phyloP scores from a whole-genome alignment of 768 basidiomycete species.

The Steccherinum ochraceum region DNA sequence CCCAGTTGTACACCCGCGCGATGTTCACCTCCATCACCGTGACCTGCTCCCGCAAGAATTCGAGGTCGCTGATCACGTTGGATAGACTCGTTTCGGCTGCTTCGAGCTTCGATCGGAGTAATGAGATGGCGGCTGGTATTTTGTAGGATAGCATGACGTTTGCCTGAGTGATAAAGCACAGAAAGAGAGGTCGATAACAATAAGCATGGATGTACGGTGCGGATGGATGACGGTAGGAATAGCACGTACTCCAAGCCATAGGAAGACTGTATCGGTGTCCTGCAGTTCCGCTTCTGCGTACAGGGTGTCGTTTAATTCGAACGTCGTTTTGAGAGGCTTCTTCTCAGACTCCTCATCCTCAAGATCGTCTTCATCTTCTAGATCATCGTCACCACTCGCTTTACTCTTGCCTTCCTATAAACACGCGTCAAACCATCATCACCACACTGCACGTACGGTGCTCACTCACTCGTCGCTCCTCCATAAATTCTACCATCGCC shows the following conservation, averaged over 20 bases:
- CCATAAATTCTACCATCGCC: constrained; percentile 79
- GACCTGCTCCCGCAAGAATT: constrained; percentile 89
- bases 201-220: background rate
- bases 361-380: constrained; percentile 42
- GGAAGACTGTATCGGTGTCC: constrained; percentile 81
- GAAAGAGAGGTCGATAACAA: constrained; percentile 1
- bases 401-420: constrained; percentile 56
- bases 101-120: constrained; percentile 70
- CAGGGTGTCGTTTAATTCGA: constrained; percentile 93
- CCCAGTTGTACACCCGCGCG: constrained; percentile 94
- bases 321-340: constrained; percentile 73
- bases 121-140: constrained; percentile 64
- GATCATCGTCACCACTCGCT: constrained; percentile 32
- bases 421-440: constrained; percentile 2
- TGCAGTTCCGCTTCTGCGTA: constrained; percentile 88
- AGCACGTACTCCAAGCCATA: constrained; percentile 88
- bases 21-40: constrained; percentile 97
- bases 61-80: constrained; percentile 80
- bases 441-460: background rate
- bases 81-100: constrained; percentile 60
- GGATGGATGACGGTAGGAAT: background rate
- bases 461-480: constrained; percentile 54
- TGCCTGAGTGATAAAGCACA: constrained; percentile 46
- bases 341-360: constrained; percentile 40
- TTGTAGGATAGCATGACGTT: constrained; percentile 98